Evolutionary conservation across 371 early-diverging fungal species (phyloP).

Genomic region (Syncephalis fuscata): DNA sequence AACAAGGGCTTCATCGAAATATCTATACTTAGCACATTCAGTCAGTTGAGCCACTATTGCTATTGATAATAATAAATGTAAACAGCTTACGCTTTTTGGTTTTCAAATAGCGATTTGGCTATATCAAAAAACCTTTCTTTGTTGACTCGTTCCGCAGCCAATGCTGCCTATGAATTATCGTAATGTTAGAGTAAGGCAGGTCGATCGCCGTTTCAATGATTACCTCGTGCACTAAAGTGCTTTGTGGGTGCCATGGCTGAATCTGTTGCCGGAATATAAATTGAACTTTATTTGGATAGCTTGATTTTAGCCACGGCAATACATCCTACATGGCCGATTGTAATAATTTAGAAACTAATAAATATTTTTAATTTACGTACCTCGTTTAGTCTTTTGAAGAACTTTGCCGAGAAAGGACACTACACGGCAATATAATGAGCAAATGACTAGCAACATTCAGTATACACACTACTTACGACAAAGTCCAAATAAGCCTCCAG

Average conservation of each 20-base stretch:
- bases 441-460: not conserved
- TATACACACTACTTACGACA: slow-evolving; percentile 19
- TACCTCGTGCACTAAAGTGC: slow-evolving; percentile 52
- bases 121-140: slow-evolving; percentile 31
- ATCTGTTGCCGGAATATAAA: slow-evolving; percentile 62
- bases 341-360: not conserved
- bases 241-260: slow-evolving; percentile 72
- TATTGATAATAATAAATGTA: not conserved
- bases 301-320: slow-evolving; percentile 30
- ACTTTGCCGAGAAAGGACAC: slow-evolving; percentile 44
- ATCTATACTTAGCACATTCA: slow-evolving; percentile 11
- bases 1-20: slow-evolving; percentile 49
- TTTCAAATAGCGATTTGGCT: slow-evolving; percentile 34
- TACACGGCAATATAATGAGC: slow-evolving; percentile 2
- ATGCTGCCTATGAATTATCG: slow-evolving; percentile 24
- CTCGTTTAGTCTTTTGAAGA: slow-evolving; percentile 28
- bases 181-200: not conserved
- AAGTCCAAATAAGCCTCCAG: slow-evolving; percentile 50
- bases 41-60: not conserved
- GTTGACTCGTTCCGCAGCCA: slow-evolving; percentile 57
- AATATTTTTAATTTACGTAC: slow-evolving; percentile 6
- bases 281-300: slow-evolving; percentile 29
- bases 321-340: slow-evolving; percentile 18
- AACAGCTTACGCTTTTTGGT: slow-evolving; percentile 31
- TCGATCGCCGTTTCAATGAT: not conserved